Evolutionary conservation across 1,284 basidiomycete species (phyloP), one percentile per base, ranked within the genome.

Genomic region (Afroboletus lepidellus): DNA sequence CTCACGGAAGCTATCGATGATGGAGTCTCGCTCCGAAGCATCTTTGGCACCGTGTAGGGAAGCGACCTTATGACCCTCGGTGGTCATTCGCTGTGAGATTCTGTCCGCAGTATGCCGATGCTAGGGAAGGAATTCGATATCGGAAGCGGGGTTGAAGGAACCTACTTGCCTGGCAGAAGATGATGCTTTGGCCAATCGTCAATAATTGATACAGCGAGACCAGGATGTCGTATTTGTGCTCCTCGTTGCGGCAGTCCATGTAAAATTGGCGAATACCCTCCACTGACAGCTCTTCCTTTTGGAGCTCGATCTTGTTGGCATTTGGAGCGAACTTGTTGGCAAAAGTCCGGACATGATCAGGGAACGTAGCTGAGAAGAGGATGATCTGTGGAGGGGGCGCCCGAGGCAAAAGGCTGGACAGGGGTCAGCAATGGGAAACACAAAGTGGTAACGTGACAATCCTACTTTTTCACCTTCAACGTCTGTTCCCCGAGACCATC

Each of bases 361-460:
- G 92, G 82, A 99, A 99, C 3, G 97, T 99, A 36, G 97, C 97
- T 4, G 95, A 98, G 77, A 99, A 99, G 50, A 99, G 85, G 54
- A 99, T 87, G 56, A 95, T 93, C 70, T 99, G 97, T 7, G 76
- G 75, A 7, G 75, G 74, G 34, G 74, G 71, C 41, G 66, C 69
- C 30, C 77, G 78, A 39, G 88, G 85, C 50, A 94, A 80, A 67
- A 83, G 78, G 68, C 88, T 92, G 45, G 15, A 4, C 50, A 45
- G 20, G 32, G 11, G 47, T 62, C 48, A 58, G 56, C 18, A 50
- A 24, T 36, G 24, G 27, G 43, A 50, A n/a, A n/a, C n/a, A n/a
- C n/a, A n/a, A n/a, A 37, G 21, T n/a, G 41, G 15, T 38, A 8
- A n/a, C 24, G 38, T 25, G 30, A 21, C 9, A 42, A 33, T 16